Percentiles rank a stretch among this genome's conserved stretches.
phyloP scores from a whole-genome alignment of 495 filamentous ascomycete genomes.

The Aspergillus bridgeri region DNA sequence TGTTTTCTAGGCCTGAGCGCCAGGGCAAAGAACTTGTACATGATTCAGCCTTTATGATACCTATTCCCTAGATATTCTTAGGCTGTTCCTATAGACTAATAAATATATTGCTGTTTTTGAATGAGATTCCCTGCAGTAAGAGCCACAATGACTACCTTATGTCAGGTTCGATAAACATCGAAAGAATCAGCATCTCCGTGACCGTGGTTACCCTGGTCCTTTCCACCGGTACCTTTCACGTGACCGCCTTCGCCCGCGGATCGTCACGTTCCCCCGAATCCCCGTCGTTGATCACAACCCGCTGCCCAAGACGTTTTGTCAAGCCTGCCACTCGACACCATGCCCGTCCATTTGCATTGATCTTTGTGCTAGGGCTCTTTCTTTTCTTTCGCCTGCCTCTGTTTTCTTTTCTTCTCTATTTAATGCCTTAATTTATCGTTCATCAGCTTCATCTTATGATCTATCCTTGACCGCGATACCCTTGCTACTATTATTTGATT shows the following conservation, averaged over 20 bases:
- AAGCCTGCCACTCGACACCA: neutral
- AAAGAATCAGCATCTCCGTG: too few species aligned
- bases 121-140: too few species aligned
- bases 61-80: neutral
- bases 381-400: neutral
- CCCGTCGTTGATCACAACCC: neutral
- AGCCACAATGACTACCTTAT: neutral
- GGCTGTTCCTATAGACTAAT: neutral
- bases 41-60: slow-evolving; percentile 6
- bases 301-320: neutral
- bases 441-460: neutral
- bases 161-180: too few species aligned
- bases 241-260: slow-evolving; percentile 12
- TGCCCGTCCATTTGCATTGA: neutral
- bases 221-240: slow-evolving; percentile 6
- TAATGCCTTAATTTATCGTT: neutral
- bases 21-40: slow-evolving; percentile 7
- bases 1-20: neutral
- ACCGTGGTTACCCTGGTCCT: neutral
- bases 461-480: neutral
- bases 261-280: slow-evolving; percentile 5
- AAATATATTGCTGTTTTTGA: neutral
- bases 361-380: neutral
- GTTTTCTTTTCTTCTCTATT: neutral
- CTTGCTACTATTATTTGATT: neutral